Evolutionary conservation across 2,329 filamentous ascomycete species (phyloP), one percentile per base, ranked within the genome.

Genomic region (Fusarium sororula): DNA sequence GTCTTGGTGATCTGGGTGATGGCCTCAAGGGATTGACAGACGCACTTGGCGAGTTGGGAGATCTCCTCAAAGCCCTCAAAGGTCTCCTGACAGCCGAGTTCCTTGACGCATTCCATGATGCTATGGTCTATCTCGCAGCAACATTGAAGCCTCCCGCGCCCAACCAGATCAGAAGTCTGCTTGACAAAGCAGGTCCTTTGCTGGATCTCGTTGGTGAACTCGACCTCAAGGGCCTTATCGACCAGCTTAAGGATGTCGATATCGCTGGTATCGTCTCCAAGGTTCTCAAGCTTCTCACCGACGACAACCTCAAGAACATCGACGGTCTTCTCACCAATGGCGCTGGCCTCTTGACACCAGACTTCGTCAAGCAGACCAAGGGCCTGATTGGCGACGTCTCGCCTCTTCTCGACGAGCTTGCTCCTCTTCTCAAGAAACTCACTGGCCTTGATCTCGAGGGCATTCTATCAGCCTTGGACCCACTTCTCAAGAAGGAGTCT

Each of bases 71-170:
- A 47, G 80, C 80, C 20, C 58, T 84, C 13, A 57, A 75, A 22
- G 59, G 76, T 22, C 75, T 85, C 1, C 68, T 84, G 6, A 83
- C 74, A 22, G 72, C 80, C 3, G 81, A 85, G 51, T 85, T 86
- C 61, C 72, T 86, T 22, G 68, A 84, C 17, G 82, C 79, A 3
- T 59, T 85, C 7, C 82, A 84, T 57, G 83, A 85, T 78, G 81
- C 82, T 28, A 82, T 85, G 74, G 73, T 84, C 35, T 82, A 84
- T 67, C 81, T 86, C 13, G 80, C 80, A 13, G 73, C 76, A 12
- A 82, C 82, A 1, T 75, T 85, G n/a, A 70, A 77, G 44, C 83
- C 83, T 4, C 84, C 84, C 6, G 80, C 79, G 9, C 80, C 83
- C 20, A 72, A 73, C 38, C 66, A 82, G 70, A 75, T 79, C 74